These are phyloP conservation scores for Tuber aestivum DNA, from an alignment of 495 filamentous ascomycete genomes.

Conservation along the genomic window DNA sequence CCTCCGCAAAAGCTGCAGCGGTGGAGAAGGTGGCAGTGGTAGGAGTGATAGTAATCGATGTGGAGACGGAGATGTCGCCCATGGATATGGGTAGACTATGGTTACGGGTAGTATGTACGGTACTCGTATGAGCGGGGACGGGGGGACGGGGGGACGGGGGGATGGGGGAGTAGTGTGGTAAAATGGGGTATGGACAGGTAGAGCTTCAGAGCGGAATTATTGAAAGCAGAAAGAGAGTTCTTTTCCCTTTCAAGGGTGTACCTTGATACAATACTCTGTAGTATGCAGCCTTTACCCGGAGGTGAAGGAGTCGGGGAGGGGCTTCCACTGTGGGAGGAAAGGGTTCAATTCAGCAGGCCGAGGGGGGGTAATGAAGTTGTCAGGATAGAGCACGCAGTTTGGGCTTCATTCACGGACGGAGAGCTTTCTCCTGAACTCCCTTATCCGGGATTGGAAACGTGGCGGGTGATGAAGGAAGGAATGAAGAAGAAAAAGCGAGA, in stretches of 20 bases:
- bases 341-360: background rate
- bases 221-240: background rate
- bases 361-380: background rate
- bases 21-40: background rate
- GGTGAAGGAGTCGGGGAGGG: background rate
- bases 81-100: constrained; percentile 3
- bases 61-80: background rate
- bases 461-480: background rate
- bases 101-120: background rate
- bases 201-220: background rate
- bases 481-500: background rate
- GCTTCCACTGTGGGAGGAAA: background rate
- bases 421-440: background rate
- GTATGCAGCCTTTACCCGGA: constrained; percentile 1
- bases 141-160: no score
- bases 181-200: background rate
- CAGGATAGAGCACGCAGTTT: background rate
- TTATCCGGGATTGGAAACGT: background rate
- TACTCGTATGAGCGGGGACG: background rate
- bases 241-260: background rate
- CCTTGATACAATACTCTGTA: background rate
- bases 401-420: background rate
- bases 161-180: background rate
- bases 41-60: background rate
- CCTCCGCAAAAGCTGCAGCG: background rate